Conservation (phyloP, 306 rosid genomes). For the Vigna trinervia region DNA sequence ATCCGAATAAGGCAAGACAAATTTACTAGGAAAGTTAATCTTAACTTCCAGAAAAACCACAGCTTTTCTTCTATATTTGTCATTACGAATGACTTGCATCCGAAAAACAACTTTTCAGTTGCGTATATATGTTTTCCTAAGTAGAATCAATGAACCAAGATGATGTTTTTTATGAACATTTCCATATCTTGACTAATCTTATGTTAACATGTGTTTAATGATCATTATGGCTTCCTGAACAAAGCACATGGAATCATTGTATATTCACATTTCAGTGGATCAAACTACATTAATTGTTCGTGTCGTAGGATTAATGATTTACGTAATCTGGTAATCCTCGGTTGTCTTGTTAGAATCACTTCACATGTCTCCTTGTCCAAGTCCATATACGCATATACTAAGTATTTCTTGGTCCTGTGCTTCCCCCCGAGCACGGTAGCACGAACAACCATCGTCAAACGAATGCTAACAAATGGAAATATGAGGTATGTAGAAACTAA, state of each 20-base stretch:
- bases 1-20: conserved; percentile 2
- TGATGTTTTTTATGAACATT: background rate
- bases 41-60: conserved; percentile 9
- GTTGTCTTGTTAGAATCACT: background rate
- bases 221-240: background rate
- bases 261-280: background rate
- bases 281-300: background rate
- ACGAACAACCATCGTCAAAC: background rate
- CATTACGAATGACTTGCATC: background rate
- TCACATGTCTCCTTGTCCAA: conserved; percentile 8
- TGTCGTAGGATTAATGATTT: conserved; percentile 7
- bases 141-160: conserved; percentile 33
- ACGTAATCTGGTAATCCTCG: background rate
- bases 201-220: conserved; percentile 3
- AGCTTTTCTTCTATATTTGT: background rate
- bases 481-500: background rate
- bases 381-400: background rate
- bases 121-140: conserved; percentile 29
- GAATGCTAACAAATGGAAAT: background rate
- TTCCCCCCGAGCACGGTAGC: conserved; percentile 40
- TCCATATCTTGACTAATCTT: background rate
- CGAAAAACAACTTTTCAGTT: background rate
- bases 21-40: background rate
- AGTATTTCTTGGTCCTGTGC: conserved; percentile 1
- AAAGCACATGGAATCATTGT: conserved; percentile 8